Percentiles rank a stretch among this genome's conserved stretches.
phyloP scores from a whole-genome alignment of 768 basidiomycete genomes.

The Pilatotrama ljubarskyi region DNA sequence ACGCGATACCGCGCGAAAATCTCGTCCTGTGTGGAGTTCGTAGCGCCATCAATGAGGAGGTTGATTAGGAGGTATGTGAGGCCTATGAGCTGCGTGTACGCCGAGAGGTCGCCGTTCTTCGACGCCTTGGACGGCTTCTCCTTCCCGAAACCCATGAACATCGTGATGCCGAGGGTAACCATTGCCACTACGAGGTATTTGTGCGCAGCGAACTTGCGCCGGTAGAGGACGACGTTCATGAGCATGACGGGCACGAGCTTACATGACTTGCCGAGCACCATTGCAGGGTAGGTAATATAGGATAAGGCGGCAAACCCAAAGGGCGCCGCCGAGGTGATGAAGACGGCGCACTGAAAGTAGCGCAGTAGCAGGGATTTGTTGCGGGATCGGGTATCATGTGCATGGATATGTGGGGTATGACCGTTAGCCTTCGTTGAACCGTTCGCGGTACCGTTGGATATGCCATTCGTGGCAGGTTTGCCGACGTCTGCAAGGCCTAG shows the following conservation, averaged over 20 bases:
- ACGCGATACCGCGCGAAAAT: slow-evolving; percentile 79
- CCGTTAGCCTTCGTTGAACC: slow-evolving; percentile 22
- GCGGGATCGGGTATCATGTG: slow-evolving; percentile 33
- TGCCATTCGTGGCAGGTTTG: slow-evolving; percentile 34
- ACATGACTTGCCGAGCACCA: slow-evolving; percentile 98
- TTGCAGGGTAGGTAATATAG: slow-evolving; percentile 97
- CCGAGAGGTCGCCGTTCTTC: slow-evolving; percentile 35
- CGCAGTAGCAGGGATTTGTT: slow-evolving; percentile 56
- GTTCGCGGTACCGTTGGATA: slow-evolving; percentile 29
- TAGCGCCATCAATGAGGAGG: slow-evolving; percentile 87
- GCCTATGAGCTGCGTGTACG: slow-evolving; percentile 68
- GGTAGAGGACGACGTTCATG: slow-evolving; percentile 95
- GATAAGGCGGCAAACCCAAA: slow-evolving; percentile 95
- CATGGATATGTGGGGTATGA: slow-evolving; percentile 29
- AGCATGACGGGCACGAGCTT: slow-evolving; percentile 98
- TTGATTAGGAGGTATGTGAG: slow-evolving; percentile 79
- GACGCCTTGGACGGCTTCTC: slow-evolving; percentile 45
- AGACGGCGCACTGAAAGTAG: slow-evolving; percentile 82
- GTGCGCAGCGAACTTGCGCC: slow-evolving; percentile 87
- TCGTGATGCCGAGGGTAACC: slow-evolving; percentile 87
- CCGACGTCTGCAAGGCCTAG: slow-evolving; percentile 57
- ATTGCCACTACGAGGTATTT: slow-evolving; percentile 95
- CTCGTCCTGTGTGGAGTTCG: slow-evolving; percentile 96
- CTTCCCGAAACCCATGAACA: slow-evolving; percentile 90
- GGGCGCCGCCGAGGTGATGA: slow-evolving; percentile 89